Evolutionary conservation across 2,329 filamentous ascomycete species (phyloP).

Genomic region (Sporothrix sp.): DNA sequence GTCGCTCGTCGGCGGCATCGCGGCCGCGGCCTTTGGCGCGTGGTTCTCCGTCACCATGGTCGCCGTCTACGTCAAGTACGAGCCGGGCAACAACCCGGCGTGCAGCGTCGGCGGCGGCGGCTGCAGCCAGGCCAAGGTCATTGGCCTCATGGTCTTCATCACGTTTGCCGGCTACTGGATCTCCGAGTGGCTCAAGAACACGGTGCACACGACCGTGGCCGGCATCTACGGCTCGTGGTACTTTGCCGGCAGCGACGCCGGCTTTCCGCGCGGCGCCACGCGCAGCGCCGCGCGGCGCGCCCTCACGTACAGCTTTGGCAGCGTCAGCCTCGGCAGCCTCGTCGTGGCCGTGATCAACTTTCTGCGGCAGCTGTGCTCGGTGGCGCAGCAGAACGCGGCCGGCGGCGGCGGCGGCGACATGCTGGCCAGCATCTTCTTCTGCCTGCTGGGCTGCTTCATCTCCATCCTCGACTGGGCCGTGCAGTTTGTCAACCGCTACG

Average conservation of each 20-base stretch:
- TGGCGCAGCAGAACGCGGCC: slow-evolving; percentile 62
- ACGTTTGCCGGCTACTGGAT: slow-evolving; percentile 95
- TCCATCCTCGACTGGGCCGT: slow-evolving; percentile 74
- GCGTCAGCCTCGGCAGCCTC: slow-evolving; percentile 77
- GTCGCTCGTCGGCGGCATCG: slow-evolving; percentile 70
- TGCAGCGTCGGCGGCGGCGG: slow-evolving; percentile 45
- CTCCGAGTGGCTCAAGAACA: slow-evolving; percentile 87
- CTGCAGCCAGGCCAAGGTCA: slow-evolving; percentile 69
- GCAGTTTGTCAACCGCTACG: slow-evolving; percentile 83
- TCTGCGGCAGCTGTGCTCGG: slow-evolving; percentile 68
- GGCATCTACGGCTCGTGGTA: slow-evolving; percentile 93
- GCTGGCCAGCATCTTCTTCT: slow-evolving; percentile 56
- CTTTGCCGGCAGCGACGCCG: slow-evolving; percentile 50
- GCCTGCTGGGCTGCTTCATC: slow-evolving; percentile 67
- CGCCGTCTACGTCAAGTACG: slow-evolving; percentile 74
- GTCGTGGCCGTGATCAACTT: slow-evolving; percentile 81
- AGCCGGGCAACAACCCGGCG: slow-evolving; percentile 50
- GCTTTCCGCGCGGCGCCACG: slow-evolving; percentile 68
- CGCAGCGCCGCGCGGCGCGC: slow-evolving; percentile 73
- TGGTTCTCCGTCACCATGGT: slow-evolving; percentile 85
- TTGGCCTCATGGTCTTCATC: slow-evolving; percentile 74
- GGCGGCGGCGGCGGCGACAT: slow-evolving; percentile 59
- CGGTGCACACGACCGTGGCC: slow-evolving; percentile 76
- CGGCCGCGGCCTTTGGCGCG: slow-evolving; percentile 65
- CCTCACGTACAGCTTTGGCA: slow-evolving; percentile 85